Conservation (phyloP, 768 basidiomycete species). For the Rhodosporidiobolus odoratus region DNA sequence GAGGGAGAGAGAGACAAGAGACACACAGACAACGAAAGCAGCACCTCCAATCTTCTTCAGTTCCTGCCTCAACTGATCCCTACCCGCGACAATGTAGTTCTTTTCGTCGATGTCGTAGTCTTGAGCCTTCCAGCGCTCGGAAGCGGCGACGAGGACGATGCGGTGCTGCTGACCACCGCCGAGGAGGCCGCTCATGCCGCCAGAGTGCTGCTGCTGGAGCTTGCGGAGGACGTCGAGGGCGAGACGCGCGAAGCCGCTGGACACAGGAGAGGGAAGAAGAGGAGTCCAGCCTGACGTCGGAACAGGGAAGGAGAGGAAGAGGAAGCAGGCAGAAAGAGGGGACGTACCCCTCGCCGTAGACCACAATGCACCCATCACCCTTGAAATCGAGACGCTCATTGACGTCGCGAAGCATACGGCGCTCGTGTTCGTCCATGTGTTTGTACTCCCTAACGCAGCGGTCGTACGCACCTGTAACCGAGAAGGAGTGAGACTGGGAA, state of each 20-base stretch:
- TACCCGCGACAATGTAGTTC: neutral
- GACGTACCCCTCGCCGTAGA: conserved; percentile 23
- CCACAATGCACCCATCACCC: neutral
- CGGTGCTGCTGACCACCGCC: neutral
- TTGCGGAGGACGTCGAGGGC: conserved; percentile 11
- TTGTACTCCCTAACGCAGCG: conserved; percentile 3
- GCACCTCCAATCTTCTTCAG: conserved; percentile 7
- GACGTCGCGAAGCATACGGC: neutral
- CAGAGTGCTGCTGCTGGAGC: neutral
- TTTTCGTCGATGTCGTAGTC: neutral
- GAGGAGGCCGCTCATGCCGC: neutral
- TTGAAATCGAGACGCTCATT: conserved; percentile 11
- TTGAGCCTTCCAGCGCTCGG: neutral
- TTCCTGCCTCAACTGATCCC: neutral
- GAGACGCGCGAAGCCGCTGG: conserved; percentile 14
- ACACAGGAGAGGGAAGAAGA: neutral
- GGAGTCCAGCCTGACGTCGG: too few relatives aligned
- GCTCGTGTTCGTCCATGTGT: neutral
- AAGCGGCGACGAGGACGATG: conserved; percentile 14
- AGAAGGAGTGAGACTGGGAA: neutral
- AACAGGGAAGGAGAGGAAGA: neutral
- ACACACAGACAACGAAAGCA: neutral
- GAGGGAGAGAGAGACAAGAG: neutral
- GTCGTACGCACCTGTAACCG: neutral
- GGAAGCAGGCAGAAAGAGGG: neutral